phyloP scores from a whole-genome alignment of 345 rosid species.

The Xanthoceras sorbifolium region DNA sequence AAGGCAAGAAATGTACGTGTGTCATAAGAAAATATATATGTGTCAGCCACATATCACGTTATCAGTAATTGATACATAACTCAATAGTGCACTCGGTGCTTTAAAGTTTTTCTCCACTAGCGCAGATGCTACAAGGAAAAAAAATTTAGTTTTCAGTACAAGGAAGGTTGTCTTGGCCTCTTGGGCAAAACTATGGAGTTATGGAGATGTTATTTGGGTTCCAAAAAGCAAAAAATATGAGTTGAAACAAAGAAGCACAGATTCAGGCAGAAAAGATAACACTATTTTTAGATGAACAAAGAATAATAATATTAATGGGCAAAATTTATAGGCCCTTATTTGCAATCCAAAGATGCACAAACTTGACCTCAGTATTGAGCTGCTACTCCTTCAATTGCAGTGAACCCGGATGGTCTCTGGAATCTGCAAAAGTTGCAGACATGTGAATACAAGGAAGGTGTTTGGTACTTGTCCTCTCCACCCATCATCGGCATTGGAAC shows the following conservation, averaged over 20 bases:
- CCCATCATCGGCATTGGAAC: conserved; percentile 86
- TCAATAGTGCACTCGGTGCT: no score
- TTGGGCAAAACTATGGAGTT: background rate
- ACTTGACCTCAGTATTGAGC: background rate
- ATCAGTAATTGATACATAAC: no score
- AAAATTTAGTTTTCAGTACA: no score
- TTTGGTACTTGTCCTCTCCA: conserved; percentile 77
- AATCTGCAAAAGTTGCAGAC: conserved; percentile 68
- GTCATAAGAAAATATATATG: no score
- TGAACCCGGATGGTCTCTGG: conserved; percentile 37
- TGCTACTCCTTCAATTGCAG: conserved; percentile 16
- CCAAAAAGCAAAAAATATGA: background rate
- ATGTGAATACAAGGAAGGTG: conserved; percentile 68
- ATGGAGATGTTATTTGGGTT: background rate
- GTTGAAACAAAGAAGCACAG: background rate
- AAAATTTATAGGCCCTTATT: conserved; percentile 11
- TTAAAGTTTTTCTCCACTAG: no score
- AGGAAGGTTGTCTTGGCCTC: no score
- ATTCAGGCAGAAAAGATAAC: background rate
- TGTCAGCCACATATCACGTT: no score
- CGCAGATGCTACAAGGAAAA: no score
- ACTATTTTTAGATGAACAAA: background rate
- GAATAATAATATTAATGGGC: background rate
- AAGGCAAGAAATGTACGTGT: no score
- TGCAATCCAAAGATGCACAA: background rate